A percentile compares a stretch with the other conserved stretches of the same genome.
phyloP scores from a whole-genome alignment of 495 filamentous ascomycete genomes.

The Neurospora sp. region DNA sequence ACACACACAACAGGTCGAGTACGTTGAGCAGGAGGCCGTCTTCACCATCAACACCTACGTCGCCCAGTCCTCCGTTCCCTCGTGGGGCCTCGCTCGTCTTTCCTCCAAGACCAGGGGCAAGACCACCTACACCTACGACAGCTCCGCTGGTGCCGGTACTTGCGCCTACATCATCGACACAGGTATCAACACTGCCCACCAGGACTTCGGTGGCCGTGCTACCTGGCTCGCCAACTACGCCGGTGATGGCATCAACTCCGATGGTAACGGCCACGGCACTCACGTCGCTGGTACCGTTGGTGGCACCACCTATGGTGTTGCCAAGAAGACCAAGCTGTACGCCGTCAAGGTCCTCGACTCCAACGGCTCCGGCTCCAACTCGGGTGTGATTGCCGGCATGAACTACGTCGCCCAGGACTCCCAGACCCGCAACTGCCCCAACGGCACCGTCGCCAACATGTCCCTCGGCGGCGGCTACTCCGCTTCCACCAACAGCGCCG shows the following conservation, averaged over 20 bases:
- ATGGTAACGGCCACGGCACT: conserved; percentile 43
- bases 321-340: conserved; percentile 37
- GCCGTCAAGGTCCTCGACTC: conserved; percentile 43
- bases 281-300: conserved; percentile 44
- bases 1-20: conserved; percentile 32
- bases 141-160: conserved; percentile 43
- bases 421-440: conserved; percentile 28
- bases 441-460: conserved; percentile 42
- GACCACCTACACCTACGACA: conserved; percentile 52
- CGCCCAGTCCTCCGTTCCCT: conserved; percentile 45
- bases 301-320: conserved; percentile 36
- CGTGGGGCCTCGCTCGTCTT: conserved; percentile 48
- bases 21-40: conserved; percentile 41
- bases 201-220: conserved; percentile 24
- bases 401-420: conserved; percentile 34
- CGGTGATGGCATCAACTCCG: conserved; percentile 32
- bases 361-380: conserved; percentile 36
- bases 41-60: conserved; percentile 35
- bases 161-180: conserved; percentile 52
- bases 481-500: conserved; percentile 42
- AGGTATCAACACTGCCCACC: conserved; percentile 46
- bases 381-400: conserved; percentile 40
- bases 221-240: conserved; percentile 33
- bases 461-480: conserved; percentile 46
- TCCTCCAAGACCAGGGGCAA: conserved; percentile 40